Evolutionary conservation across 441 rosid genomes (phyloP), one percentile per base, ranked within the genome.

Genomic region (Rhodomyrtus psidioides): DNA sequence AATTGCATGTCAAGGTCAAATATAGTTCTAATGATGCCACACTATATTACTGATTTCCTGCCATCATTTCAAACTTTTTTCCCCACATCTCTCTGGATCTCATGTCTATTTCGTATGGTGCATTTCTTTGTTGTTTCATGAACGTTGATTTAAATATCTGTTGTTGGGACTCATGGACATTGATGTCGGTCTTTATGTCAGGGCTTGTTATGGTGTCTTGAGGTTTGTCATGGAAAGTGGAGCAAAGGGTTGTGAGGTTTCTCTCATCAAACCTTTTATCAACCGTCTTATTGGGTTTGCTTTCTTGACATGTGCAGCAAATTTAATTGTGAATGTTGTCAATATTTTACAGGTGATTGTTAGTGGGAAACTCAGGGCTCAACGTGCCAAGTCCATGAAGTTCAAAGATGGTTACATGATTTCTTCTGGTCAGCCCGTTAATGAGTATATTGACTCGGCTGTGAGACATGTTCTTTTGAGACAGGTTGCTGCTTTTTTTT

Each of bases 131-230:
- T 6, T 59, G 4, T 83, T 3, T 12, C 6, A 28, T 3, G 27
- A 27, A 13, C 53, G 34, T 59, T 58, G 79, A 85, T 39, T 75
- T 4, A 1, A 13, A 28, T 49, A 3, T 5, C n/a, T 60, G 4
- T 28, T 12, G 7, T 34, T 53, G 24, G 26, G 12, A 70, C 79
- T 70, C 15, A 23, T 39, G 49, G 60, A 65, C 14, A 30, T 10
- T 54, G 59, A 10, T 26, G 30, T 15, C 1, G 14, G 44, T 55
- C 15, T 65, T 42, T 3, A 28, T 53, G 23, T 54, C n/a, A 86
- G 88, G 88, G 88, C 88, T 42, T 86, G 88, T 81, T 86, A 86
- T 86, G 88, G 88, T 86, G 88, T 86, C 74, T 82, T 86, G 85
- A 86, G 88, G 85, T 86, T 86, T 49, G 88, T 86, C 21, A 86